These are phyloP conservation scores for Kuraishia borneana DNA, from an alignment of 805 yeast genomes.

Conservation along the genomic window DNA sequence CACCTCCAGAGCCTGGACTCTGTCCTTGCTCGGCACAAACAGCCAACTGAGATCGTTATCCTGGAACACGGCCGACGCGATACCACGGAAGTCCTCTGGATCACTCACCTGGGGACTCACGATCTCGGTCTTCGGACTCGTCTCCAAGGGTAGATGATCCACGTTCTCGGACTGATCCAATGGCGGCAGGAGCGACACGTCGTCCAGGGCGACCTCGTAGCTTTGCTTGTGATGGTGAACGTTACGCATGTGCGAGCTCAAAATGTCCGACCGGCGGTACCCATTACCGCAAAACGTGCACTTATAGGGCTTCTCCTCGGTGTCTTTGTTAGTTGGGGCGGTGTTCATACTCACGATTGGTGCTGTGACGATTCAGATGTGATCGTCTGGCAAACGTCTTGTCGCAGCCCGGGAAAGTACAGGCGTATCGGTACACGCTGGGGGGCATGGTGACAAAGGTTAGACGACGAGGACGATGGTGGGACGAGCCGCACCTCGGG, in stretches of 20 bases:
- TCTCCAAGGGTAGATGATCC: not conserved
- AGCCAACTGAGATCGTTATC: constrained; percentile 14
- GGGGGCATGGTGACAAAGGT: not conserved
- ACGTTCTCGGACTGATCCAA: not conserved
- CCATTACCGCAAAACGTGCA: constrained; percentile 4
- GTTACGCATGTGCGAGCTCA: constrained; percentile 2
- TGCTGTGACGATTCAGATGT: constrained; percentile 3
- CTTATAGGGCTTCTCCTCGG: not conserved
- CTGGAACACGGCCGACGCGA: constrained; percentile 7
- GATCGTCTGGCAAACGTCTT: not conserved
- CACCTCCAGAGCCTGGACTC: not conserved
- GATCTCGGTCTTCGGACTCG: not conserved
- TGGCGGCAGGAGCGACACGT: not conserved
- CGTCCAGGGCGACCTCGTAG: not conserved
- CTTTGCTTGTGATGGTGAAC: not conserved
- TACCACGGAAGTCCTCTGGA: constrained; percentile 3
- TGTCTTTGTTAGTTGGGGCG: constrained; percentile 1
- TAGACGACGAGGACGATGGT: too few species aligned
- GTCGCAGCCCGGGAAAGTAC: not conserved
- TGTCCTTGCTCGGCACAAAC: constrained; percentile 4
- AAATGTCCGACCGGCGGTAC: constrained; percentile 5
- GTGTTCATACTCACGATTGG: constrained; percentile 1
- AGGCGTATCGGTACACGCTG: not conserved
- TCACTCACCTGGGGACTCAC: constrained; percentile 1
- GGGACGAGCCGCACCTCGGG: too few species aligned